Base-by-base conservation (phyloP, 1,284 basidiomycete genomes). In the Pholiota adiposa region DNA sequence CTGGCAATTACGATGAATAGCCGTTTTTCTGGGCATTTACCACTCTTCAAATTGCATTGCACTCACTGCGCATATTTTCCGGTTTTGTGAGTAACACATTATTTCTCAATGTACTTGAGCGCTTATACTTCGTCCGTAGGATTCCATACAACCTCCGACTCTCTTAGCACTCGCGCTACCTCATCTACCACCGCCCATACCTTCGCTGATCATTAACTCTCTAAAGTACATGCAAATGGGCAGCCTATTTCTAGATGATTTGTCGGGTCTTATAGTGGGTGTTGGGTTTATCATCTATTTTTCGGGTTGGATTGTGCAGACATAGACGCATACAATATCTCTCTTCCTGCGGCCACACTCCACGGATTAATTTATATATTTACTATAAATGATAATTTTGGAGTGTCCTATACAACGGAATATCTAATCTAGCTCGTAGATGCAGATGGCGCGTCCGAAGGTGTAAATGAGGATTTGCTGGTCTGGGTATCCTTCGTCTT, bases 1-100 rank as follows among this genome's bases (percentile, higher is more conserved):
- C n/a, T n/a, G 51, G 67, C 31, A 12, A n/a, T 51, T 8, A 31
- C 54, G 9, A 44, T 14, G 23, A 48, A 12, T 63, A 92, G 90
- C 86, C 88, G 0, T 91, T 93, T 77, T 90, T 92, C 72, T 90
- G 87, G 86, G 87, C 83, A 16, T 92, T 93, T 64, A 83, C 84
- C 40, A 88, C 90, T 0, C 69, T 92, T 3, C 83, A 92, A 63
- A 77, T 92, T 18, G 78, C 80, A 12, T 67, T 93, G 50, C 89
- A 92, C 65, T 90, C 90, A 14, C 69, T 87, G 65, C 83, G 86
- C 56, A 84, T 92, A 73, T 86, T 89, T 67, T 82, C 80, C 16
- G 84, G 85, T 63, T 81, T 87, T 58, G 90, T 91, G 67, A 68
- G 89, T 82, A 16, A 9, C 21, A 18, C 4, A 14, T 21, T 27